Base-by-base conservation (phyloP, 2,329 filamentous ascomycete species). In the Fusarium sp. region DNA sequence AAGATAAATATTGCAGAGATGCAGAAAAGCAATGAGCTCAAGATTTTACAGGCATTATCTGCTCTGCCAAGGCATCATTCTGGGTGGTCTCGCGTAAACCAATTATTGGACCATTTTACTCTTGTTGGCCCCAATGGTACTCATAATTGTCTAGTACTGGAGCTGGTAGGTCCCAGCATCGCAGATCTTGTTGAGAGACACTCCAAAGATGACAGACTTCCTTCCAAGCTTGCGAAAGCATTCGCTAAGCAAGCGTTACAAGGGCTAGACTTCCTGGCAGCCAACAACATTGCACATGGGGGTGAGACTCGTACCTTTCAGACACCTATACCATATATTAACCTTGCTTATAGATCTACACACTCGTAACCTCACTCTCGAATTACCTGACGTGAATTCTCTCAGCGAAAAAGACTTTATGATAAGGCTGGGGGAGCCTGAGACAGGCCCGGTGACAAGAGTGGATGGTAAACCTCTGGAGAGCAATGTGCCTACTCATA, bases 221-320 rank as follows among this genome's bases (percentile, higher is more conserved):
- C 70, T 0, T 38, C 57, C 3, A 35, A 10, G 16, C 29, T 72
- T 49, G 53, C 44, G 5, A 72, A 55, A 18, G 2, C 2, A 11
- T 46, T 74, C 10, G 38, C 71, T 2, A 54, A 26, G 1, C 69
- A 74, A 24, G 20, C 41, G 8, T n/a, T 74, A 5, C 53, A 56
- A 44, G 64, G 62, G 3, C 20, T 75, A 5, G 66, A 71, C 31
- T 66, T 56, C 31, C 64, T 75, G 7, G 9, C 43, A 3, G 7
- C 11, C 5, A 26, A 62, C 13, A 26, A 39, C 6, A 72, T 74
- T 35, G 69, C 54, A 3, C 73, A 74, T 50, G 69, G 73, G 3
- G 72, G 72, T 73, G 53, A 57, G 35, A 20, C 5, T 12, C 8
- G 3, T 4, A 4, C 3, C 5, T 8, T 9, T 24, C 7, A 12